Evolutionary conservation across 768 basidiomycete genomes (phyloP).

Genomic region (Saitozyma sp.): DNA sequence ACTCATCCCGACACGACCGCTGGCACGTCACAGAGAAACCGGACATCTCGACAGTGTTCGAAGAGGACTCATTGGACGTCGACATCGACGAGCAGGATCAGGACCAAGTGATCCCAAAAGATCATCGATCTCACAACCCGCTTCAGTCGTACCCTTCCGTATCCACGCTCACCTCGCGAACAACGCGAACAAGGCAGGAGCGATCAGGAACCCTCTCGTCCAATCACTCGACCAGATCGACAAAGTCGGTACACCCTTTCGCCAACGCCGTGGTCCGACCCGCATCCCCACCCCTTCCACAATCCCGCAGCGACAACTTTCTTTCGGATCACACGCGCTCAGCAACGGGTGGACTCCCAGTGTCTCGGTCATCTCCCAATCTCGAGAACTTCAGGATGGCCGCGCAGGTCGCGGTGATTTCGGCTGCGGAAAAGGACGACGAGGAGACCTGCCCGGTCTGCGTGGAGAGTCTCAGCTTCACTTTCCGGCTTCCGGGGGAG

Average conservation of each 20-base stretch:
- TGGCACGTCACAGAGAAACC: slow-evolving; percentile 6
- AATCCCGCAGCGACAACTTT: too few relatives aligned
- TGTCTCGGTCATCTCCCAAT: too few relatives aligned
- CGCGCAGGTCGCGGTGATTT: slow-evolving; percentile 34
- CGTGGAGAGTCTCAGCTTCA: slow-evolving; percentile 88
- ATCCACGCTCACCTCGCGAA: too few relatives aligned
- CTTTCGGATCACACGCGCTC: too few relatives aligned
- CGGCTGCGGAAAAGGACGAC: slow-evolving; percentile 55
- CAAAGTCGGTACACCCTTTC: slow-evolving; percentile 36
- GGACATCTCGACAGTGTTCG: slow-evolving; percentile 45
- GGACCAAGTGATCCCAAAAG: neutral
- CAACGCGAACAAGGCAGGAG: neutral
- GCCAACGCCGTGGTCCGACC: slow-evolving; percentile 34
- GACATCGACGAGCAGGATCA: slow-evolving; percentile 5
- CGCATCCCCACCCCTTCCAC: slow-evolving; percentile 22
- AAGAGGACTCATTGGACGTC: slow-evolving; percentile 31
- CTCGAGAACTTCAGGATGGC: too few relatives aligned
- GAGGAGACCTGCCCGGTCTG: slow-evolving; percentile 96
- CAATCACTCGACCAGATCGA: slow-evolving; percentile 16
- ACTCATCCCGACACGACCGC: too few relatives aligned
- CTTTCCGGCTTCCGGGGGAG: slow-evolving; percentile 89
- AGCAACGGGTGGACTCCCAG: too few relatives aligned
- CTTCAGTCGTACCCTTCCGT: too few relatives aligned
- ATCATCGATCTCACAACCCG: too few relatives aligned
- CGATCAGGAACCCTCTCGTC: slow-evolving; percentile 27